phyloP scores from a whole-genome alignment of 1,284 basidiomycete species.

The Ceratorhiza oryzae-sativae region DNA sequence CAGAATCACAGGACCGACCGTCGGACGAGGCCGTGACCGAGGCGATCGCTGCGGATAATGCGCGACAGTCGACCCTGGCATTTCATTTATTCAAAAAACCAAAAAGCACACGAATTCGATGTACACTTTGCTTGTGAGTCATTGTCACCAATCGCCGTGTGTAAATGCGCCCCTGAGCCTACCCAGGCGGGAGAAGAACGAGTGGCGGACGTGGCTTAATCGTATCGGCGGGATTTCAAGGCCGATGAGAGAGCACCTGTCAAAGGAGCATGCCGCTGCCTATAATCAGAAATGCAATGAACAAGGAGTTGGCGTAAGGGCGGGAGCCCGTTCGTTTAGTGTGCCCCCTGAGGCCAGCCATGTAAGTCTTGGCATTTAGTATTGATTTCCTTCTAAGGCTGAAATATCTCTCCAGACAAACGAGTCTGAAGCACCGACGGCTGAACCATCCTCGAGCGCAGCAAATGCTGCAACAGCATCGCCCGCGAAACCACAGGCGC shows the following conservation, averaged over 20 bases:
- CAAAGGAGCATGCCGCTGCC: slow-evolving; percentile 4
- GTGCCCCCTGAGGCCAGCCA: slow-evolving; percentile 4
- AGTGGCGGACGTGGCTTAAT: slow-evolving; percentile 27
- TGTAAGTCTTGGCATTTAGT: not conserved
- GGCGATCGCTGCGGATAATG: not conserved
- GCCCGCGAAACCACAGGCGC: not conserved
- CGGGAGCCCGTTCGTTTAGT: slow-evolving; percentile 10
- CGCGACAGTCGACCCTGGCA: slow-evolving; percentile 10
- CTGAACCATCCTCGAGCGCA: not conserved
- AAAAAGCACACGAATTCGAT: slow-evolving; percentile 23
- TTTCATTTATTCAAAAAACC: slow-evolving; percentile 13
- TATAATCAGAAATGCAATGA: slow-evolving; percentile 16
- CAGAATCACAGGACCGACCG: slow-evolving; percentile 8
- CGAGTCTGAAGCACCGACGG: not conserved
- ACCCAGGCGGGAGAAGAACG: slow-evolving; percentile 14
- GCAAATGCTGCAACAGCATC: not conserved
- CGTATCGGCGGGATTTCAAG: slow-evolving; percentile 16
- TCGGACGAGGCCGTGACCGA: not conserved
- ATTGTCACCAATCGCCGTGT: not conserved
- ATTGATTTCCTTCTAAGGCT: not conserved
- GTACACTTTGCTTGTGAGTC: slow-evolving; percentile 31
- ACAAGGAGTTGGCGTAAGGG: slow-evolving; percentile 4
- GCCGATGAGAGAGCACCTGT: slow-evolving; percentile 16
- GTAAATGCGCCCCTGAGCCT: not conserved
- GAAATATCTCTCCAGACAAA: not conserved